phyloP scores from a whole-genome alignment of 139 green algal genomes.

The Chloropicon primus region DNA sequence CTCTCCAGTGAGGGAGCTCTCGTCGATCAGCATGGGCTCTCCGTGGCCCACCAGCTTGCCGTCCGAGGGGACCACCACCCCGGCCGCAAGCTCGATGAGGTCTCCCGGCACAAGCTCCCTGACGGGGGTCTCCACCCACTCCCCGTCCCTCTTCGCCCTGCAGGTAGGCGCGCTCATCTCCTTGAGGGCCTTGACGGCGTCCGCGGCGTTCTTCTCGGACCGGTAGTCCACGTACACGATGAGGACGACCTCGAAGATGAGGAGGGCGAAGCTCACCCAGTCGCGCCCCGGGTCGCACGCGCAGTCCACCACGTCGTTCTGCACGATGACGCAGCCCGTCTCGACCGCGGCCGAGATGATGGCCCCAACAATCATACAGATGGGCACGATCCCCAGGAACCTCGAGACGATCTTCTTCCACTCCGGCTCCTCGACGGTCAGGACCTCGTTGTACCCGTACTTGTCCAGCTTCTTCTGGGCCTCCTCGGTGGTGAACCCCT shows the following conservation, averaged over 20 bases:
- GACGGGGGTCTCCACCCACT: not conserved
- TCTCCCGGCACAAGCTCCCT: constrained; percentile 52
- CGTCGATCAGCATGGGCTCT: constrained; percentile 41
- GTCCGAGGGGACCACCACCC: constrained; percentile 74
- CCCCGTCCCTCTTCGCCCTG: not conserved
- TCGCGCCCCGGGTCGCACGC: constrained; percentile 14
- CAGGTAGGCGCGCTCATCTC: constrained; percentile 7
- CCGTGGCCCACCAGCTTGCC: constrained; percentile 55
- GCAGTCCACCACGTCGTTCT: constrained; percentile 40
- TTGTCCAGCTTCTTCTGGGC: constrained; percentile 32
- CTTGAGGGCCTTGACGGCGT: constrained; percentile 33
- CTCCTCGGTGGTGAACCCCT: constrained; percentile 35
- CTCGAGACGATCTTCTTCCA: constrained; percentile 40
- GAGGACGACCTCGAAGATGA: constrained; percentile 32
- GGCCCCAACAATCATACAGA: constrained; percentile 37
- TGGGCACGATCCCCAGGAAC: constrained; percentile 22
- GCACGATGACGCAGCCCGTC: constrained; percentile 39
- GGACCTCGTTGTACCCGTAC: constrained; percentile 69
- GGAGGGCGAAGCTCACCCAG: constrained; percentile 25
- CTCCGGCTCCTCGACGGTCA: constrained; percentile 54
- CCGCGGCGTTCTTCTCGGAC: constrained; percentile 28
- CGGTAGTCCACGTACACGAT: constrained; percentile 64
- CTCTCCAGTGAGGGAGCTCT: constrained; percentile 74
- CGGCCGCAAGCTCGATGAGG: constrained; percentile 60
- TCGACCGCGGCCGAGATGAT: constrained; percentile 69